Evolutionary conservation across 2,329 filamentous ascomycete species (phyloP).

Genomic region (Fusarium sp.): DNA sequence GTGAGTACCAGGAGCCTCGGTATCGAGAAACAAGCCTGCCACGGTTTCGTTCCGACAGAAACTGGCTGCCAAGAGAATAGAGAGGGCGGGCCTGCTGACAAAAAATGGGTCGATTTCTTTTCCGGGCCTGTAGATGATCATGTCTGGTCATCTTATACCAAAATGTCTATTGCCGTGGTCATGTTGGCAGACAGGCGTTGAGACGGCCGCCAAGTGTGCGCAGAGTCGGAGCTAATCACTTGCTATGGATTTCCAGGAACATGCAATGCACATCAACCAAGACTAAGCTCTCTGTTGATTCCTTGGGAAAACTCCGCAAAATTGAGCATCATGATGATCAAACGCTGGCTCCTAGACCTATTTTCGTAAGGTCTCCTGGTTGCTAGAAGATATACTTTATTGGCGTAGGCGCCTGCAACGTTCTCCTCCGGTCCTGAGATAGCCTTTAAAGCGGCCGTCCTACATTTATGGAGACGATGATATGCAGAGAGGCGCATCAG

Average conservation of each 20-base stretch:
- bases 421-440: conserved; percentile 22
- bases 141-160: too few relatives aligned
- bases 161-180: not conserved
- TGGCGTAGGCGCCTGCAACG: conserved; percentile 31
- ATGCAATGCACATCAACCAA: conserved; percentile 6
- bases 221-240: conserved; percentile 3
- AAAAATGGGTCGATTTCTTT: not conserved
- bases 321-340: not conserved
- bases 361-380: conserved; percentile 8
- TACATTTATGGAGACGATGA: conserved; percentile 5
- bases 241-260: conserved; percentile 15
- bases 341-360: not conserved
- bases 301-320: not conserved
- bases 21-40: not conserved
- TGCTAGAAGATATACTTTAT: conserved; percentile 24
- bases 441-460: conserved; percentile 1
- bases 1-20: not conserved
- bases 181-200: not conserved
- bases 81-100: not conserved
- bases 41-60: not conserved
- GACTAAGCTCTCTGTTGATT: not conserved
- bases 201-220: not conserved
- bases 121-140: not conserved
- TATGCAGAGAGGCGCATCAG: conserved; percentile 28
- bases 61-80: too few relatives aligned